These are phyloP conservation scores for Rusavskia elegans DNA, from an alignment of 495 filamentous ascomycete genomes.

Conservation along the genomic window DNA sequence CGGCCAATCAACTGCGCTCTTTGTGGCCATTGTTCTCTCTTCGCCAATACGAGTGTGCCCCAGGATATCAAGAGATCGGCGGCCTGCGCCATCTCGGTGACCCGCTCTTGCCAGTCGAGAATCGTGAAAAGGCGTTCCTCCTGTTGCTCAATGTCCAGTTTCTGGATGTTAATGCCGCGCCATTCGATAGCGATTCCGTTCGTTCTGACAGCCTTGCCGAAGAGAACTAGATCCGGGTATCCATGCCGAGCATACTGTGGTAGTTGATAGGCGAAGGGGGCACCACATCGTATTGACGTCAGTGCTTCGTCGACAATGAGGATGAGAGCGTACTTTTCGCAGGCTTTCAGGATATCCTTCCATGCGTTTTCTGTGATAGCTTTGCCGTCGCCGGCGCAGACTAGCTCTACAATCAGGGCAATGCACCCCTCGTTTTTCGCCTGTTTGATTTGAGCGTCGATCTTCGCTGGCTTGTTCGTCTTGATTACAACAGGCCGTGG, in stretches of 20 bases:
- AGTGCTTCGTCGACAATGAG: conserved; percentile 14
- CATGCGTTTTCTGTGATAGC: background rate
- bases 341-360: conserved; percentile 2
- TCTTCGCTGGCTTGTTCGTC: background rate
- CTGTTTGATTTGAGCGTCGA: background rate
- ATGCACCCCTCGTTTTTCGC: conserved; percentile 2
- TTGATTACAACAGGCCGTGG: background rate
- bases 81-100: conserved; percentile 5
- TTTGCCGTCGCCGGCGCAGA: conserved; percentile 1
- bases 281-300: conserved; percentile 14
- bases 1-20: background rate
- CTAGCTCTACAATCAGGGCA: conserved; percentile 3
- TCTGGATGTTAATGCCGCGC: conserved; percentile 9
- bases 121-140: conserved; percentile 6
- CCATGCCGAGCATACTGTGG: conserved; percentile 9
- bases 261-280: conserved; percentile 13
- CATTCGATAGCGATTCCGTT: conserved; percentile 14
- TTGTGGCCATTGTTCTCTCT: conserved; percentile 1
- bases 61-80: conserved; percentile 4
- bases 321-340: conserved; percentile 7
- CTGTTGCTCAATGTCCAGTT: conserved; percentile 1
- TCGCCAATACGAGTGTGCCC: conserved; percentile 3
- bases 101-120: conserved; percentile 11
- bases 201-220: conserved; percentile 13
- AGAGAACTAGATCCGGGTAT: conserved; percentile 13